Conservation (phyloP, 73 alveolate genomes). For the Paraurostyla sp. region DNA sequence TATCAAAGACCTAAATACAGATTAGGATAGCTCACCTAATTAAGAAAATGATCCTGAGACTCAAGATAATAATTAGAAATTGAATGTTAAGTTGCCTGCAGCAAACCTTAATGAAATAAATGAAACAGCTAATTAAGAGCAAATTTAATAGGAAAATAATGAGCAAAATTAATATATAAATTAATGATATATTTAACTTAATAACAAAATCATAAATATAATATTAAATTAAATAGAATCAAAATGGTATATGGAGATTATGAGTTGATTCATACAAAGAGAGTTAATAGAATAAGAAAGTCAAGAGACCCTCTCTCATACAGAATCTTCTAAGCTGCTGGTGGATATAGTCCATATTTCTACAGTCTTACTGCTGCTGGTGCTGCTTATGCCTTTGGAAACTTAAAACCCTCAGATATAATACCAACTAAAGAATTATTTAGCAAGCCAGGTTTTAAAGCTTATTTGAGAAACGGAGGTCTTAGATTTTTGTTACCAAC, state of each 20-base stretch:
- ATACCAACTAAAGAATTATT: neutral
- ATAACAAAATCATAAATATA: neutral
- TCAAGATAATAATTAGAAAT: too few species aligned
- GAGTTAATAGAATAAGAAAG: conserved; percentile 31
- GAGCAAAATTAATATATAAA: too few species aligned
- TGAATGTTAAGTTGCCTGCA: too few species aligned
- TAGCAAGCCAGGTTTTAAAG: neutral
- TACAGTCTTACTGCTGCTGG: neutral
- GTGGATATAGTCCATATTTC: neutral
- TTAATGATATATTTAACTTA: neutral
- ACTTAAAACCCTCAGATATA: neutral
- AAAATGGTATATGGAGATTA: conserved; percentile 41
- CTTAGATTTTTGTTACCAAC: too few species aligned
- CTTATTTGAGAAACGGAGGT: neutral
- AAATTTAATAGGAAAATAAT: neutral
- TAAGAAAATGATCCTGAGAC: too few species aligned
- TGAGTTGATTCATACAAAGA: conserved; percentile 52
- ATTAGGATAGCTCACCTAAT: too few species aligned
- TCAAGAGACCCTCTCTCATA: neutral
- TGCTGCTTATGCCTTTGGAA: neutral
- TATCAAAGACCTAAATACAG: too few species aligned
- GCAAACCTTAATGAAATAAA: too few species aligned
- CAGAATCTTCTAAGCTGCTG: neutral
- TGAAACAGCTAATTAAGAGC: too few species aligned
- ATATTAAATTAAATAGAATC: conserved; percentile 10